Base-by-base conservation (phyloP, 495 filamentous ascomycete genomes). In the Usnea hakonensis region DNA sequence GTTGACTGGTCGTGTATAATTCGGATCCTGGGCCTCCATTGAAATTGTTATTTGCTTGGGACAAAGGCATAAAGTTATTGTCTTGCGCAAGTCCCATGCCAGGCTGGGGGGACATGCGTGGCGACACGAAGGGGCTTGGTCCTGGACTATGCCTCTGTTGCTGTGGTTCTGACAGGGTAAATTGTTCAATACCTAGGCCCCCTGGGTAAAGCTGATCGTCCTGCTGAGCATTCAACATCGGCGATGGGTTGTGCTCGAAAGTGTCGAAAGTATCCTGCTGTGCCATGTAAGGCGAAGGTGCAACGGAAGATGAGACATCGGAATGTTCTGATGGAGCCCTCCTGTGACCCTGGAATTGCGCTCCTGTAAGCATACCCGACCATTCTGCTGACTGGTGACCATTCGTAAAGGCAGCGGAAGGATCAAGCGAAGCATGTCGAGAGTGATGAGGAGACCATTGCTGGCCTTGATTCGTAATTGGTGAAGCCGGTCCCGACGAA, bases 321-420 rank as follows among this genome's bases (percentile, higher is more conserved):
- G 92, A 97, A 67, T 88, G 89, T 70, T 97, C 94, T 9, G 93
- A 97, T 1, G 92, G 89, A 40, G 87, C 83, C 69, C 91, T 82
- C 59, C 91, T 83, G 72, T 97, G 91, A 8, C 77, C 76, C 60
- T 87, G 84, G 68, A 95, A 97, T 23, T 81, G 73, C 48, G 48
- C 30, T 32, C 48, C 48, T 32, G 48, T 52, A 28, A 52, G 48
- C 71, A 90, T 84, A 40, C 80, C 78, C 60, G 77, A 81, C 90
- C 90, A 93, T 58, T 91, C 87, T 50, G 68, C 66, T 50, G 75
- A 70, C 37, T 80, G 57, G 61, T 87, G 88, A 14, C 79, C 81
- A 38, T 83, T 85, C 61, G 86, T 76, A 68, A 86, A 88, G 40
- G 81, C 83, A 26, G 90, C 88, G 44, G 85, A 89, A 4, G 91